These are phyloP conservation scores for Colletotrichum camelliae DNA, from an alignment of 2,329 filamentous ascomycete genomes.

Conservation along the genomic window DNA sequence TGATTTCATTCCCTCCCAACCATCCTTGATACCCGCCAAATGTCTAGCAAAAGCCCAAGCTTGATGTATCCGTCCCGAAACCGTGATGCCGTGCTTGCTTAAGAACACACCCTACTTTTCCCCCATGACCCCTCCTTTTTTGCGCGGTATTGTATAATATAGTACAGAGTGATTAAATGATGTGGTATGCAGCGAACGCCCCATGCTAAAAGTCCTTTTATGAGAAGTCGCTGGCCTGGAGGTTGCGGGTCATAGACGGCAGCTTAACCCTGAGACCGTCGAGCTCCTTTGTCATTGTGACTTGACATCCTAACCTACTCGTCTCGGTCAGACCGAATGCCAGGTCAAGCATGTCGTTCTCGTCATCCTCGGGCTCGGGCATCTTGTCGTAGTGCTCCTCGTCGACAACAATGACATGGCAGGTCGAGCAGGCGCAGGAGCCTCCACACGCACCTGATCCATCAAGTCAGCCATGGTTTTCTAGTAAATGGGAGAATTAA, in stretches of 20 bases:
- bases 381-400: slow-evolving; percentile 79
- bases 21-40: slow-evolving; percentile 24
- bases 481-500: accelerated
- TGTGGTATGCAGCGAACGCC: slow-evolving; percentile 4
- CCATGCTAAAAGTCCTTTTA: slow-evolving; percentile 22
- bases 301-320: slow-evolving; percentile 83
- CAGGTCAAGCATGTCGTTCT: slow-evolving; percentile 90
- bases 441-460: slow-evolving; percentile 84
- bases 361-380: slow-evolving; percentile 78
- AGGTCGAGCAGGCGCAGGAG: slow-evolving; percentile 91
- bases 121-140: background rate
- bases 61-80: slow-evolving; percentile 1
- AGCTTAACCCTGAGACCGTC: slow-evolving; percentile 86
- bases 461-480: background rate
- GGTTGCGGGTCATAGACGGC: slow-evolving; percentile 91
- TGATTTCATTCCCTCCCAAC: slow-evolving; percentile 28
- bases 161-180: slow-evolving; percentile 20
- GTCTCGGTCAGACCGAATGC: slow-evolving; percentile 92
- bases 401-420: slow-evolving; percentile 84
- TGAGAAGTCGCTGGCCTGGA: slow-evolving; percentile 93
- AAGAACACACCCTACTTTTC: background rate
- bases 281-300: slow-evolving; percentile 88
- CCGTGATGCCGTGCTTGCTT: slow-evolving; percentile 15
- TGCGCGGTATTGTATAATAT: slow-evolving; percentile 12
- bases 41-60: slow-evolving; percentile 20